Base-by-base conservation (phyloP, 2,329 filamentous ascomycete genomes). In the Paecilomyces niveus region DNA sequence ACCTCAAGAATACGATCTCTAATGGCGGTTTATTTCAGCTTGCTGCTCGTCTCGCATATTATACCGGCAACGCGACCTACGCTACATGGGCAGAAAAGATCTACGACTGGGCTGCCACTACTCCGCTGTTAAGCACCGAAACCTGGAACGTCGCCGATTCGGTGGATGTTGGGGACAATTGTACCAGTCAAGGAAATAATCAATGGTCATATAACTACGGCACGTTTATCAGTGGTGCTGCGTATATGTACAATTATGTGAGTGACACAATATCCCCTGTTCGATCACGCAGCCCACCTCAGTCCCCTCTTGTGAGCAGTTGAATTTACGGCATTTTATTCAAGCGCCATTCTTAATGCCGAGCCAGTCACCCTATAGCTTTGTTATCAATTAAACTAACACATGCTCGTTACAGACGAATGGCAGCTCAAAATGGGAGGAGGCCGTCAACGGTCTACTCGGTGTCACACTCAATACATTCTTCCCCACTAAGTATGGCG, bases 1-100 rank as follows among this genome's bases (percentile, higher is more conserved):
- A 75, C 57, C 85, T 82, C 65, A 84, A 85, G 63, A 85, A 85
- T 63, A 77, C 79, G 22, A 81, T 85, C 61, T 82, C 80, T 9
- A 85, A 85, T 61, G 83, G 82, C 2, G 81, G 77, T 32, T 78
- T 85, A 59, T 84, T 85, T 70, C 81, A 84, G 62, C 75, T 85
- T 10, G 78, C 80, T 2, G 81, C 90, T 6, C 85, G 90, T 15
- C 80, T 95, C 4, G 88, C 89, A 0, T 81, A 87, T 11, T 94
- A 90, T 74, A 95, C 91, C 0, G 84, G 85, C 53, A 94, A 95
- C 73, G 68, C 82, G 57, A 94, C 89, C 0, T 96, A 96, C 69
- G 80, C 83, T 8, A 82, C 89, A 15, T 92, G 88, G 89, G 90
- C 90, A 0, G 81, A 85, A 62, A 87, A 81, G 67, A 80, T 89